Percentiles rank a stretch among this genome's conserved stretches.
Evolutionary conservation across 2,329 filamentous ascomycete species (phyloP).

Genomic region (Talaromyces islandicus): DNA sequence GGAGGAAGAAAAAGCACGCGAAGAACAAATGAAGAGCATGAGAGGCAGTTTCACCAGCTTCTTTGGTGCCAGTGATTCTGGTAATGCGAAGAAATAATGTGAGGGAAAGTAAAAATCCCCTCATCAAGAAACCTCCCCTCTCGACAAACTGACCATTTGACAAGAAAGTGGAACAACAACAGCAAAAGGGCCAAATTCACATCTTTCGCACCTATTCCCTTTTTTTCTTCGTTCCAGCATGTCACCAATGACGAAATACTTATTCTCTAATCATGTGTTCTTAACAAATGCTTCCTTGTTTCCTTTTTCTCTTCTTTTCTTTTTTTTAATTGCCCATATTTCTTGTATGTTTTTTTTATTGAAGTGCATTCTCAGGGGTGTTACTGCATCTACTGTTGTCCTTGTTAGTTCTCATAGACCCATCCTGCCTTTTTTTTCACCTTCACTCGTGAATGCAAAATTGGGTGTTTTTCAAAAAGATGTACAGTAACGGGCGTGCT

Average conservation of each 20-base stretch:
- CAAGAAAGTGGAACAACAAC: not conserved
- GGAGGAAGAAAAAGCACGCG: constrained; percentile 79
- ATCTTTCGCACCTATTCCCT: not conserved
- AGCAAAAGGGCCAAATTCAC: not conserved
- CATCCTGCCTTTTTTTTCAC: not conserved
- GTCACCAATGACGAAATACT: not conserved
- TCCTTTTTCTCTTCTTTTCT: constrained; percentile 2
- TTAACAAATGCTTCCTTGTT: constrained; percentile 1
- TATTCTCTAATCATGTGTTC: constrained; percentile 8
- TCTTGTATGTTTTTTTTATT: not conserved
- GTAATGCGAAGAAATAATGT: constrained; percentile 9
- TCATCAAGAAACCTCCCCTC: not conserved
- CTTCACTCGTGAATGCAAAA: not conserved
- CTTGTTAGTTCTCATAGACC: constrained; percentile 1
- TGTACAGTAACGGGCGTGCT: not conserved
- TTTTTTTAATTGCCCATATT: not conserved
- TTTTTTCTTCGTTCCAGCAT: not conserved
- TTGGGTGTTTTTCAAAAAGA: not conserved
- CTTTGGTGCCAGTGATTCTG: constrained; percentile 40
- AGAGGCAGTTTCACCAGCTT: constrained; percentile 66
- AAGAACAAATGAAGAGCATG: constrained; percentile 89
- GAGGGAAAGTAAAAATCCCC: not conserved
- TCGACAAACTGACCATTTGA: not conserved
- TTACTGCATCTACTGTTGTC: constrained; percentile 1
- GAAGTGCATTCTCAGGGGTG: constrained; percentile 8